These are phyloP conservation scores for Cercospora sp. DNA, from an alignment of 2,329 filamentous ascomycete genomes.

Conservation along the genomic window DNA sequence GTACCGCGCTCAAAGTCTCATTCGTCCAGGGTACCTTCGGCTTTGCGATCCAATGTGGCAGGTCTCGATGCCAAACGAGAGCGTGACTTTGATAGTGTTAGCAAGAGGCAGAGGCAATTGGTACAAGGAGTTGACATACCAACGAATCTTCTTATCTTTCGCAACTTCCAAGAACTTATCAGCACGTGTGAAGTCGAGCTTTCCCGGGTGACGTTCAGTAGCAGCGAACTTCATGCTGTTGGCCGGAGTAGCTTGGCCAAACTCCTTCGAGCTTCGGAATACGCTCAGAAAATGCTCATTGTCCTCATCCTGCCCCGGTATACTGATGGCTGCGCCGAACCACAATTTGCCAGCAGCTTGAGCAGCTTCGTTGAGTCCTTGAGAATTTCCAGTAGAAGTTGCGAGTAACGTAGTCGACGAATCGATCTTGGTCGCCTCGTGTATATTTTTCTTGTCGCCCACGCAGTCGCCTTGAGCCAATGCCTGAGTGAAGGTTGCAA, in stretches of 20 bases:
- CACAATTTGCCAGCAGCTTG: slow-evolving; percentile 31
- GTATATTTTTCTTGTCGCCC: not conserved
- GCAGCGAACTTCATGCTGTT: slow-evolving; percentile 45
- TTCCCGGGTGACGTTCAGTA: slow-evolving; percentile 39
- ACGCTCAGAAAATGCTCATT: slow-evolving; percentile 59
- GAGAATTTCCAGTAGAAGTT: not conserved
- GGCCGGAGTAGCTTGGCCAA: slow-evolving; percentile 53
- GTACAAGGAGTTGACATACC: not conserved
- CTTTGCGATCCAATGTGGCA: slow-evolving; percentile 42
- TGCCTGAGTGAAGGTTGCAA: not conserved
- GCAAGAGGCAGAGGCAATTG: not conserved
- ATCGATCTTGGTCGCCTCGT: not conserved
- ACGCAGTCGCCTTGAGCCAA: not conserved
- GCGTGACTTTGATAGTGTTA: slow-evolving; percentile 40
- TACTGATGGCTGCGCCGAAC: slow-evolving; percentile 58
- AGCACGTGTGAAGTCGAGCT: slow-evolving; percentile 36
- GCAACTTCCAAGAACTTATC: slow-evolving; percentile 18
- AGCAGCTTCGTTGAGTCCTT: slow-evolving; percentile 29
- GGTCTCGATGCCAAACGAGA: slow-evolving; percentile 45
- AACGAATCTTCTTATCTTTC: slow-evolving; percentile 38
- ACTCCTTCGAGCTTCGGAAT: slow-evolving; percentile 57
- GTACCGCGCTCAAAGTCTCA: slow-evolving; percentile 43
- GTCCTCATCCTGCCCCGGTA: slow-evolving; percentile 47
- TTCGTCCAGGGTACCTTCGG: slow-evolving; percentile 36
- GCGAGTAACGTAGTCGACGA: not conserved